Conservation (phyloP, 2,329 filamentous ascomycete species). For the Penicillium sp. region DNA sequence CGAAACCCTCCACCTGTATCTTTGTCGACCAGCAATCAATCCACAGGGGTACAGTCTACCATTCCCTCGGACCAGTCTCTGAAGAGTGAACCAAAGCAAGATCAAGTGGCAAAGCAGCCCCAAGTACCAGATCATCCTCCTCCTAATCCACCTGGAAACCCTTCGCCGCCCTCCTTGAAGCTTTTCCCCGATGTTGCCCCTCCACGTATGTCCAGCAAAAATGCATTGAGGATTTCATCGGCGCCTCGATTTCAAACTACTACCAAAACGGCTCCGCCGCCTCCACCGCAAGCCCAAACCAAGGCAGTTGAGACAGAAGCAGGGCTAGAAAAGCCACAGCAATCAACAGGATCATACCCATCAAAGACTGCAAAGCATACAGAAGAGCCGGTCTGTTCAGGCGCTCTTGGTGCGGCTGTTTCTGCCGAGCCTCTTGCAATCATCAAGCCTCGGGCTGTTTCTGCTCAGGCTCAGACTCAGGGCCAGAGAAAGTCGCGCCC, state of each 20-base stretch:
- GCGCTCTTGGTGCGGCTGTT: not conserved
- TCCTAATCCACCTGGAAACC: conserved; percentile 9
- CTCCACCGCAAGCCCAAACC: not conserved
- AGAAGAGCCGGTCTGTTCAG: conserved; percentile 3
- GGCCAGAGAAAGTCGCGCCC: conserved; percentile 16
- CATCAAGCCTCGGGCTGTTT: not conserved
- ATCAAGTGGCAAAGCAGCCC: not conserved
- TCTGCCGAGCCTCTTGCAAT: not conserved
- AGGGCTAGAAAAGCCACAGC: not conserved
- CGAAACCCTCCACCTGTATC: not conserved
- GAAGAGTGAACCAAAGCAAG: conserved; percentile 4
- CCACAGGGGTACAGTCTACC: not conserved
- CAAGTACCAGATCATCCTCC: conserved; percentile 7
- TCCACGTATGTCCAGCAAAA: conserved; percentile 32
- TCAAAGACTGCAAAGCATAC: not conserved
- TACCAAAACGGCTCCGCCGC: conserved; percentile 1
- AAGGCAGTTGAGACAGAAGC: not conserved
- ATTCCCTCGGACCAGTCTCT: not conserved
- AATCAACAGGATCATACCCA: not conserved
- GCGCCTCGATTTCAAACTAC: conserved; percentile 19
- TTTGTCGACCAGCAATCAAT: not conserved
- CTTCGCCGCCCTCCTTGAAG: conserved; percentile 27
- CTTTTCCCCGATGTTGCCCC: conserved; percentile 36
- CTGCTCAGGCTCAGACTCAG: not conserved
- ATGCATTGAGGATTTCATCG: conserved; percentile 24